phyloP scores from a whole-genome alignment of 2,329 filamentous ascomycete species.

The Sarocladium oryzae region DNA sequence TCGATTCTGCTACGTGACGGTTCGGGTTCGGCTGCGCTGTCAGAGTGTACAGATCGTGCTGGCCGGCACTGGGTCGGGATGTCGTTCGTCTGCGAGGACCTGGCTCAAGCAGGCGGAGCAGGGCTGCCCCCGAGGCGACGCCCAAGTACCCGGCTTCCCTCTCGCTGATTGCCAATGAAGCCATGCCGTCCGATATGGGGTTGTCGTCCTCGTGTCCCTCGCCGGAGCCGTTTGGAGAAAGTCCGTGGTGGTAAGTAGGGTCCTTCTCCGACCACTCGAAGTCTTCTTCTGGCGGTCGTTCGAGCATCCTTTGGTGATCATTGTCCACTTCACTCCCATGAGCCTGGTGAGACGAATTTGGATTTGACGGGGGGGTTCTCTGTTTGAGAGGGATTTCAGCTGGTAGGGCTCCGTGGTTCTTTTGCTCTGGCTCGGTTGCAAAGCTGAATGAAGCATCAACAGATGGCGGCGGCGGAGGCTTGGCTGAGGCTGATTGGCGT shows the following conservation, averaged over 20 bases:
- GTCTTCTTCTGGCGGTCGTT: conserved; percentile 26
- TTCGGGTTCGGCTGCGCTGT: conserved; percentile 26
- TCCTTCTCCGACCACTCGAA: conserved; percentile 32
- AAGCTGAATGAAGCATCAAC: not conserved
- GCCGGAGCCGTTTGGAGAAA: conserved; percentile 17
- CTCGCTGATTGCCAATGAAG: conserved; percentile 27
- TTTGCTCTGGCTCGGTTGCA: not conserved
- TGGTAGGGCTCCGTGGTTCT: not conserved
- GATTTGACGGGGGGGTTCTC: not conserved
- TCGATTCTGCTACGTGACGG: conserved; percentile 23
- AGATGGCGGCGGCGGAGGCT: not conserved
- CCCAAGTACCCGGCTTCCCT: conserved; percentile 38
- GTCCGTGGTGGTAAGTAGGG: conserved; percentile 18
- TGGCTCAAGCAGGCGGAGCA: conserved; percentile 31
- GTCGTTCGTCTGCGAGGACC: conserved; percentile 18
- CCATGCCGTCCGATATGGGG: conserved; percentile 31
- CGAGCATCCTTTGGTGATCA: conserved; percentile 21
- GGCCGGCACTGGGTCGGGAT: conserved; percentile 11
- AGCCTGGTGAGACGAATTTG: not conserved
- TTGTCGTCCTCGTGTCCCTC: conserved; percentile 18
- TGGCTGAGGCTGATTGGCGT: not conserved
- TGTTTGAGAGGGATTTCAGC: not conserved
- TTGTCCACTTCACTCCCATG: not conserved
- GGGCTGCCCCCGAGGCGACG: conserved; percentile 36
- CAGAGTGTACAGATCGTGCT: conserved; percentile 13